A percentile compares a stretch with the other conserved stretches of the same genome.
These are phyloP conservation scores for Pythium brachiatum DNA, from an alignment of 352 stramenopile species.

Conservation along the genomic window DNA sequence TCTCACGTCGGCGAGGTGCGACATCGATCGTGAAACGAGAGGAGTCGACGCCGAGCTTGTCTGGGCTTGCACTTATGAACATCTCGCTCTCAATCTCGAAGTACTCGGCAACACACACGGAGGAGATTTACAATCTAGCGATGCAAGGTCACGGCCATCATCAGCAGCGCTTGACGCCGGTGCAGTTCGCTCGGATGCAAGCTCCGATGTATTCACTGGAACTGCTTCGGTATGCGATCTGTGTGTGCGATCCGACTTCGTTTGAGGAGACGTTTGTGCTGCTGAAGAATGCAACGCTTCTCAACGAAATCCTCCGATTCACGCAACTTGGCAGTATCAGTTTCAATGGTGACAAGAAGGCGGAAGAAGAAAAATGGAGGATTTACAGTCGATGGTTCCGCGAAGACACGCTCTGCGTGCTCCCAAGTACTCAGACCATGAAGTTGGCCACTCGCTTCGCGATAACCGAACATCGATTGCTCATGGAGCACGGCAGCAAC, in stretches of 20 bases:
- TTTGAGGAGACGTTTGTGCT: slow-evolving; percentile 66
- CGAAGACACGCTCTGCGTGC: slow-evolving; percentile 42
- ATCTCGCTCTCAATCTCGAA: slow-evolving; percentile 60
- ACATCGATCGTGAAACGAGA: slow-evolving; percentile 1
- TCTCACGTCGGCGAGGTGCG: slow-evolving; percentile 27
- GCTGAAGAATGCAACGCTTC: slow-evolving; percentile 48
- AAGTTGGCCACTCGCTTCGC: slow-evolving; percentile 56
- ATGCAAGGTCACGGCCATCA: slow-evolving; percentile 18
- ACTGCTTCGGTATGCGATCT: slow-evolving; percentile 58
- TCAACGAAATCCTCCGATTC: slow-evolving; percentile 50
- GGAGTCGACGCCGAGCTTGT: slow-evolving; percentile 2
- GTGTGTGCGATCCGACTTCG: slow-evolving; percentile 46
- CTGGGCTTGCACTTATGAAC: slow-evolving; percentile 37
- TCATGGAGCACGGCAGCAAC: slow-evolving; percentile 21
- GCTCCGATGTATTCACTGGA: slow-evolving; percentile 59
- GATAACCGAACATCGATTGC: slow-evolving; percentile 49
- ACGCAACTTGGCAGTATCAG: slow-evolving; percentile 35
- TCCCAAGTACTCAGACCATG: slow-evolving; percentile 54
- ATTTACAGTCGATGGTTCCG: slow-evolving; percentile 65
- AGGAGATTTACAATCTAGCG: slow-evolving; percentile 41
- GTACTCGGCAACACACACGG: slow-evolving; percentile 54
- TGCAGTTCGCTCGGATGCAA: slow-evolving; percentile 41
- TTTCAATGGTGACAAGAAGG: neutral
- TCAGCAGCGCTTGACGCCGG: slow-evolving; percentile 11
- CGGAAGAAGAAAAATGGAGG: slow-evolving; percentile 12